These are phyloP conservation scores for Thymus mandschuricus DNA, from an alignment of 257 asterid species.

Conservation along the genomic window DNA sequence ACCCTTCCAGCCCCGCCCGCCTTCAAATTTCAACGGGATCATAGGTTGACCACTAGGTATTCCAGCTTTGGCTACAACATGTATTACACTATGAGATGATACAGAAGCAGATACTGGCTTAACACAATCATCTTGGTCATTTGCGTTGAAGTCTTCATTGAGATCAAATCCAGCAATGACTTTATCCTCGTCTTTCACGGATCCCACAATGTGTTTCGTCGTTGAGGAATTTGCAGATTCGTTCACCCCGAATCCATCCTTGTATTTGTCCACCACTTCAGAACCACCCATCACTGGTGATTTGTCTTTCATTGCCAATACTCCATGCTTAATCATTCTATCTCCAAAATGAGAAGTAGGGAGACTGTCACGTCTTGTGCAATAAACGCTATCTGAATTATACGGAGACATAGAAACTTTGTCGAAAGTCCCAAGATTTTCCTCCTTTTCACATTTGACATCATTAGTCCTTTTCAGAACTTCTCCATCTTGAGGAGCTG, in stretches of 20 bases:
- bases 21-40: conserved; percentile 52
- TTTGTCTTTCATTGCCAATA: conserved; percentile 8
- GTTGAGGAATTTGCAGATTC: conserved; percentile 29
- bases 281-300: conserved; percentile 20
- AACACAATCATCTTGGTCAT: conserved; percentile 33
- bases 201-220: conserved; percentile 21
- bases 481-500: conserved; percentile 24
- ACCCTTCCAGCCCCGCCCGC: conserved; percentile 56
- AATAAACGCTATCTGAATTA: conserved; percentile 22
- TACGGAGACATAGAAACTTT: conserved; percentile 30
- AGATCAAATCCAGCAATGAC: conserved; percentile 52
- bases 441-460: conserved; percentile 20
- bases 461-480: background rate
- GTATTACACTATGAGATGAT: conserved; percentile 46
- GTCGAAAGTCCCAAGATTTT: conserved; percentile 7
- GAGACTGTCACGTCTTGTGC: conserved; percentile 25
- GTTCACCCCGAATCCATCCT: conserved; percentile 10
- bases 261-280: background rate
- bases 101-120: conserved; percentile 31
- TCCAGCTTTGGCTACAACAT: conserved; percentile 56
- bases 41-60: conserved; percentile 41
- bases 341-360: conserved; percentile 23
- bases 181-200: conserved; percentile 20
- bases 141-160: conserved; percentile 47
- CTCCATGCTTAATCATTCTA: conserved; percentile 26